Percentiles rank a stretch among this genome's conserved stretches.
Conservation (phyloP, 805 yeast species). For the Kazachstania psychrophila region DNA sequence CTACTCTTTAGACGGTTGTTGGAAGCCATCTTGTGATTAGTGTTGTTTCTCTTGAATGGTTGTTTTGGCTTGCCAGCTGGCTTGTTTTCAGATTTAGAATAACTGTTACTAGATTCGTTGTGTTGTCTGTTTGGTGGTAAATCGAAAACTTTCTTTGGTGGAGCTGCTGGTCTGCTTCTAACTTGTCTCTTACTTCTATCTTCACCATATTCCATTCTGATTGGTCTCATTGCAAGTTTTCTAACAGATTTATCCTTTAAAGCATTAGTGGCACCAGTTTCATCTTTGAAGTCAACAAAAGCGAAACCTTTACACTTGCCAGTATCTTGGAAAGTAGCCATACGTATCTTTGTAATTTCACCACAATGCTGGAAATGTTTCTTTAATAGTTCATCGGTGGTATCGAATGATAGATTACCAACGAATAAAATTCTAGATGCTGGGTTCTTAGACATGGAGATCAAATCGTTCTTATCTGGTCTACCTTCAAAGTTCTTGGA, state of each 20-base stretch:
- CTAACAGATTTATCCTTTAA: conserved; percentile 60
- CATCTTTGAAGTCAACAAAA: conserved; percentile 75
- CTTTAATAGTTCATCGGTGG: conserved; percentile 67
- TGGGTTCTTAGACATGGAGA: conserved; percentile 57
- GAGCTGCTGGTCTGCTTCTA: conserved; percentile 27
- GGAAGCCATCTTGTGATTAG: conserved; percentile 22
- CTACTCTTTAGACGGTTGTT: conserved; percentile 61
- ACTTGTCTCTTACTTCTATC: conserved; percentile 76
- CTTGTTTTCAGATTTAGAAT: not conserved
- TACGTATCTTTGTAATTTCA: conserved; percentile 70
- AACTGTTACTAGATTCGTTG: conserved; percentile 1
- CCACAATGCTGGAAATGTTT: conserved; percentile 90
- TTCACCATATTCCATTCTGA: conserved; percentile 89
- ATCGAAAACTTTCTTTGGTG: conserved; percentile 19
- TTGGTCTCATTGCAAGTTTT: conserved; percentile 59
- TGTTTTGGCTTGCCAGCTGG: conserved; percentile 19
- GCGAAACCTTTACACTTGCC: conserved; percentile 98
- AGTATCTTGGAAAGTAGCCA: conserved; percentile 96
- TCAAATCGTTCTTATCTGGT: conserved; percentile 49
- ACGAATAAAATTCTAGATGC: conserved; percentile 85
- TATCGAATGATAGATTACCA: conserved; percentile 88
- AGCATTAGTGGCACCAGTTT: conserved; percentile 76
- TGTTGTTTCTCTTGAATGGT: conserved; percentile 16
- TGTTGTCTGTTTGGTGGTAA: conserved; percentile 9
- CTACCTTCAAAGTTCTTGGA: conserved; percentile 80